Evolutionary conservation across 2,329 filamentous ascomycete species (phyloP).

Genomic region (Delphinella strobiligena): DNA sequence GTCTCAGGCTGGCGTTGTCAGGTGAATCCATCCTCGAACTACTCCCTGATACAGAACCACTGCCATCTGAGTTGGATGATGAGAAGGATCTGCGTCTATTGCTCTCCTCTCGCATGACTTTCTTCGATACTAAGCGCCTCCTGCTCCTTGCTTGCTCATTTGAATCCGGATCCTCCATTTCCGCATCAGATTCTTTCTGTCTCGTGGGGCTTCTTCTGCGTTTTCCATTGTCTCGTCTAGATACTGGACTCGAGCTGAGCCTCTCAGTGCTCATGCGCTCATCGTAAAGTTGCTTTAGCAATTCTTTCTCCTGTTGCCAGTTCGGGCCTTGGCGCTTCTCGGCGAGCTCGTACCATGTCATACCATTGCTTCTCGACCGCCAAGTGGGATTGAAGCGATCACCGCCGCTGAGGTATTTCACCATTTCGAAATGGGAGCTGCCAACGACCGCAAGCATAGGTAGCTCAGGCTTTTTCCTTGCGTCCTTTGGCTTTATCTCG

Average conservation of each 20-base stretch:
- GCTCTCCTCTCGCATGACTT: constrained; percentile 21
- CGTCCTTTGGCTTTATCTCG: constrained; percentile 44
- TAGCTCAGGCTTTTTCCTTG: constrained; percentile 63
- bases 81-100: constrained; percentile 14
- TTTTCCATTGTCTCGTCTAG: constrained; percentile 22
- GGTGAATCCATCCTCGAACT: constrained; percentile 10
- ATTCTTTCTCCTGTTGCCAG: constrained; percentile 77
- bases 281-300: constrained; percentile 67
- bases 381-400: constrained; percentile 69
- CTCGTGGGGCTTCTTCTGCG: constrained; percentile 10
- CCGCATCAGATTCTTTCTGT: constrained; percentile 8
- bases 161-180: constrained; percentile 10
- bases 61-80: constrained; percentile 16
- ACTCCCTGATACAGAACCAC: constrained; percentile 13
- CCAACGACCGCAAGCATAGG: constrained; percentile 93
- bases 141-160: constrained; percentile 11
- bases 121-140: constrained; percentile 22
- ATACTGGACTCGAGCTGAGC: constrained; percentile 23
- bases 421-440: constrained; percentile 71
- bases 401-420: constrained; percentile 38
- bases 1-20: constrained; percentile 15
- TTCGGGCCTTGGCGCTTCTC: constrained; percentile 70
- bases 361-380: constrained; percentile 51
- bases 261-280: constrained; percentile 11
- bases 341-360: constrained; percentile 80